Conservation (phyloP, 208 protist species). For the Leishmania mexicana region DNA sequence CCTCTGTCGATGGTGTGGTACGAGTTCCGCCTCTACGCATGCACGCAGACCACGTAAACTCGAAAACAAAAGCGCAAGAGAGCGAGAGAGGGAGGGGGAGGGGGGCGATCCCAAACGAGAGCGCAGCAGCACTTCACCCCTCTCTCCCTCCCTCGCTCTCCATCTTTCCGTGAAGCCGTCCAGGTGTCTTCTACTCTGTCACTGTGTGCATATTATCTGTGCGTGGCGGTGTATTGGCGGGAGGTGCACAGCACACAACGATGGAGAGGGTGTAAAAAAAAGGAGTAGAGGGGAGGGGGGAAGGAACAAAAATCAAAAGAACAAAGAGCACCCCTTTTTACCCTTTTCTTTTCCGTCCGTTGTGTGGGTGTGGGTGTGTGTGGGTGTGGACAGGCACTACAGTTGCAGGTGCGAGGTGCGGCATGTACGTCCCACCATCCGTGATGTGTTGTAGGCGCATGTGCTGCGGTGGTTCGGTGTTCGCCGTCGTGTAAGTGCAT, state of each 20-base stretch:
- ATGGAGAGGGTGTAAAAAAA: too few species aligned
- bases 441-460: neutral
- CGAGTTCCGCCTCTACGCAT: neutral
- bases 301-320: neutral
- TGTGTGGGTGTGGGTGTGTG: neutral
- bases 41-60: neutral
- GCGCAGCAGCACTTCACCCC: neutral
- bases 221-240: neutral
- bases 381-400: neutral
- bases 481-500: too few species aligned
- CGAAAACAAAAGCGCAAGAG: neutral
- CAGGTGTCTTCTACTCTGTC: neutral
- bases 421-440: neutral
- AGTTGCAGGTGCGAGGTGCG: neutral
- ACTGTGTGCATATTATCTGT: neutral
- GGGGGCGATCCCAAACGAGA: neutral
- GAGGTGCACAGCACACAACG: neutral
- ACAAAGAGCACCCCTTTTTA: neutral
- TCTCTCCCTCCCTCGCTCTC: neutral
- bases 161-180: neutral
- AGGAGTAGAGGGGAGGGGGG: too few species aligned
- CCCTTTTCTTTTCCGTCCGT: neutral
- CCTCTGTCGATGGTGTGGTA: neutral
- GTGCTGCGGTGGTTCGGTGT: too few species aligned
- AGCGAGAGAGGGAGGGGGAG: neutral